phyloP scores from a whole-genome alignment of 2,329 filamentous ascomycete species.

The Teratosphaeria pseudoeucalypti region DNA sequence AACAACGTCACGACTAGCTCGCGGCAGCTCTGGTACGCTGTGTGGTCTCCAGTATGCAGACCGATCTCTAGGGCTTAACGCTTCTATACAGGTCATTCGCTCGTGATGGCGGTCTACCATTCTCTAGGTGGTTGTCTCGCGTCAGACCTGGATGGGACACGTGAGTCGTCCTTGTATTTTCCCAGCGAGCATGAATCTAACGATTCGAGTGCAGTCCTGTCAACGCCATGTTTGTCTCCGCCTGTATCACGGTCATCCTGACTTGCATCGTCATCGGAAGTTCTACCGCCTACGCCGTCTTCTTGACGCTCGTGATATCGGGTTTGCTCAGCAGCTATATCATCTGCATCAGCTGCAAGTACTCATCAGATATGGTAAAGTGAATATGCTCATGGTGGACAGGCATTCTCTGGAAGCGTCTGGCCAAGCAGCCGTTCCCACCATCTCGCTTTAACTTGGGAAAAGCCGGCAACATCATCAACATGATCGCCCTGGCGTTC shows the following conservation, averaged over 20 bases:
- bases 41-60: background rate
- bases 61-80: background rate
- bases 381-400: background rate
- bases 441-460: slow-evolving; percentile 31
- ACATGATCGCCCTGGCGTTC: slow-evolving; percentile 29
- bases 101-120: slow-evolving; percentile 20
- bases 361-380: background rate
- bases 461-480: slow-evolving; percentile 28
- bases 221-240: slow-evolving; percentile 15
- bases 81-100: slow-evolving; percentile 24
- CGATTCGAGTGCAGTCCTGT: slow-evolving; percentile 9
- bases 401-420: slow-evolving; percentile 25
- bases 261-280: slow-evolving; percentile 28
- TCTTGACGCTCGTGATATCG: slow-evolving; percentile 29
- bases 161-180: background rate
- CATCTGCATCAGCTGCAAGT: slow-evolving; percentile 23
- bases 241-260: slow-evolving; percentile 16
- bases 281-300: slow-evolving; percentile 32
- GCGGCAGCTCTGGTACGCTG: background rate
- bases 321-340: slow-evolving; percentile 32
- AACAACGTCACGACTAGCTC: slow-evolving; percentile 2
- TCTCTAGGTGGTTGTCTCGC: slow-evolving; percentile 10
- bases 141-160: slow-evolving; percentile 9
- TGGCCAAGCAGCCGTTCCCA: slow-evolving; percentile 25
- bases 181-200: background rate